A percentile compares a stretch with the other conserved stretches of the same genome.
Conservation (phyloP, 306 rosid species). For the Gleditsia sinensis region DNA sequence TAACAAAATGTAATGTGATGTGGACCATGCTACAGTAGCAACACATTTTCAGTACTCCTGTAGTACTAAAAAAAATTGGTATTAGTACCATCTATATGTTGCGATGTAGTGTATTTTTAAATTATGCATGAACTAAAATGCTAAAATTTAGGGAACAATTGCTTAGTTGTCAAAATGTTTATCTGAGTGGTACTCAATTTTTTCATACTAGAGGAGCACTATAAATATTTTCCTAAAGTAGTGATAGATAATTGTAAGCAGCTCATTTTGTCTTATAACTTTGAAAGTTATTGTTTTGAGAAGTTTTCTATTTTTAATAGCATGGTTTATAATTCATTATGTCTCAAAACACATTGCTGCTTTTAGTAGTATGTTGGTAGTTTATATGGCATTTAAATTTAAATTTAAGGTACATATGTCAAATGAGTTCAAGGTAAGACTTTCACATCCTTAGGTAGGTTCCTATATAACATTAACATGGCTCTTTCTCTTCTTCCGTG, state of each 20-base stretch:
- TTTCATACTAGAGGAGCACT: too few relatives aligned
- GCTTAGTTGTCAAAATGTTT: too few relatives aligned
- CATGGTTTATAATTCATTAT: not conserved
- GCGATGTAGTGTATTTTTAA: too few relatives aligned
- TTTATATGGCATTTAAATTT: not conserved
- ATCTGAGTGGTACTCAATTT: too few relatives aligned
- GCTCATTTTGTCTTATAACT: not conserved
- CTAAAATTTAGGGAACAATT: too few relatives aligned
- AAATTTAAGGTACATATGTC: not conserved
- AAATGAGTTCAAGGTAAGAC: not conserved
- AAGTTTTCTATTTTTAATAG: not conserved
- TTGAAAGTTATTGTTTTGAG: conserved; percentile 6
- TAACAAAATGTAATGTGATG: not conserved
- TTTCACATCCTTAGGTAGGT: not conserved
- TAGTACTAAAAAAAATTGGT: too few relatives aligned
- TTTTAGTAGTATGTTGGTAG: not conserved
- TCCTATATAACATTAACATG: not conserved
- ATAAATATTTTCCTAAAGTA: too few relatives aligned
- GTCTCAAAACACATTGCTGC: not conserved
- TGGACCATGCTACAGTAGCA: too few relatives aligned
- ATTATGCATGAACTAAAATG: too few relatives aligned
- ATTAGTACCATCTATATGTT: too few relatives aligned
- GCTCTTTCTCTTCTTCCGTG: too few relatives aligned
- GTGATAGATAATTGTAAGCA: conserved; percentile 8
- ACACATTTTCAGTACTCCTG: too few relatives aligned